Conservation (phyloP, 1,139 yeast genomes). For the Hanseniaspora uvarum region DNA sequence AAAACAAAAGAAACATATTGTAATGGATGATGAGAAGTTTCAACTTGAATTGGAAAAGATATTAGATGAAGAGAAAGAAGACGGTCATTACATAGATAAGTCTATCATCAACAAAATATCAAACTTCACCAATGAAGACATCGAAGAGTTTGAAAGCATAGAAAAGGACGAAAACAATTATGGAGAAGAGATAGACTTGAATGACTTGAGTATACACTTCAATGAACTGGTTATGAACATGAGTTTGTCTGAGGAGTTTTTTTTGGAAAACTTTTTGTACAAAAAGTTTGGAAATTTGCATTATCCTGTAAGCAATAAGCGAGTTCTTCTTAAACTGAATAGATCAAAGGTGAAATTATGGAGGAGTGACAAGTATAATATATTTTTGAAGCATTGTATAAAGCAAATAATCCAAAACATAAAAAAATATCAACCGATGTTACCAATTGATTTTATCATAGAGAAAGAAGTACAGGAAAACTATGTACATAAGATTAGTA, state of each 20-base stretch:
- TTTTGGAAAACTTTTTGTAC: constrained; percentile 7
- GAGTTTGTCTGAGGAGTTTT: neutral
- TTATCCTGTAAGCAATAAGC: constrained; percentile 10
- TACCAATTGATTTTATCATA: constrained; percentile 4
- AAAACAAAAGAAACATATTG: neutral
- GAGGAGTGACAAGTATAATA: constrained; percentile 2
- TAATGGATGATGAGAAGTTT: constrained; percentile 9
- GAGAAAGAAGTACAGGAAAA: neutral
- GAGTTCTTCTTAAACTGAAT: neutral
- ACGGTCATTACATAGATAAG: neutral
- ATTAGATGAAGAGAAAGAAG: neutral
- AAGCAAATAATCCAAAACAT: constrained; percentile 4
- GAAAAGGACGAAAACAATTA: constrained; percentile 10
- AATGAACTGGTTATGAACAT: constrained; percentile 7
- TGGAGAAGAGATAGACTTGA: constrained; percentile 14
- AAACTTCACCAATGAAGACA: neutral
- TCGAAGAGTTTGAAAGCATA: neutral
- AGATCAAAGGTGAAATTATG: constrained; percentile 9
- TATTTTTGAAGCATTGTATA: neutral
- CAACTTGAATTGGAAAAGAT: constrained; percentile 9
- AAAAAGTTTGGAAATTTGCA: neutral
- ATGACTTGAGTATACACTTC: neutral
- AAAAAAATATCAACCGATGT: constrained; percentile 1
- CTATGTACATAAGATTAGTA: neutral
- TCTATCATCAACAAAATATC: neutral